These are phyloP conservation scores for Camelina sativa DNA, from an alignment of 345 rosid genomes.

Conservation along the genomic window DNA sequence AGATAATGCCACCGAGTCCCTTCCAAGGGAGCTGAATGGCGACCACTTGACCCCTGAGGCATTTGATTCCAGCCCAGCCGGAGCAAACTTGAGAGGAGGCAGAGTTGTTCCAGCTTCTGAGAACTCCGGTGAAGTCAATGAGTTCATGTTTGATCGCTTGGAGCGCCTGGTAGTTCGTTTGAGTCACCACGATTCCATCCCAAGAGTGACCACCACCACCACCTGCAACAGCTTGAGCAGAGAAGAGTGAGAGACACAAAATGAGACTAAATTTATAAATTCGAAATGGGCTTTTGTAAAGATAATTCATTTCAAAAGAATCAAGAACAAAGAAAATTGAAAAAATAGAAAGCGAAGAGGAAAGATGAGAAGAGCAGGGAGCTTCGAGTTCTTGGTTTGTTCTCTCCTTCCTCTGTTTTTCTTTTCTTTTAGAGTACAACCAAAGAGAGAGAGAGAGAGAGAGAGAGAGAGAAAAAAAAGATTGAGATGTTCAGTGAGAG, in stretches of 20 bases:
- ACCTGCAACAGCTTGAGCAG: slow-evolving; percentile 53
- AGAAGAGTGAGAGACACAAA: slow-evolving; percentile 42
- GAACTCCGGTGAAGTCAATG: slow-evolving; percentile 63
- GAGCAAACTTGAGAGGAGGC: slow-evolving; percentile 69
- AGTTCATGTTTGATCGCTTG: slow-evolving; percentile 72
- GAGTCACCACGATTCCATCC: slow-evolving; percentile 77
- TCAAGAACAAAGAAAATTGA: slow-evolving; percentile 10
- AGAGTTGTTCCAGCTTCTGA: slow-evolving; percentile 76
- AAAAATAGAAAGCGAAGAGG: slow-evolving; percentile 31
- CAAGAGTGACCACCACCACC: slow-evolving; percentile 52
- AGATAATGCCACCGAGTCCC: slow-evolving; percentile 77
- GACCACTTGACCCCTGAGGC: slow-evolving; percentile 78
- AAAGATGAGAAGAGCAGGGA: slow-evolving; percentile 28
- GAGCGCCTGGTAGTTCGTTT: slow-evolving; percentile 69
- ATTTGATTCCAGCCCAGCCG: slow-evolving; percentile 88
- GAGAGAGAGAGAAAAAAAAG: slow-evolving; percentile 36
- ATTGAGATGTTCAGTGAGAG: slow-evolving; percentile 17
- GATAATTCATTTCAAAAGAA: slow-evolving; percentile 36
- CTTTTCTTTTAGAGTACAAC: slow-evolving; percentile 20
- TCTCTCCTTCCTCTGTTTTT: slow-evolving; percentile 30
- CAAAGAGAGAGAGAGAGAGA: slow-evolving; percentile 1
- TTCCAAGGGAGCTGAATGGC: slow-evolving; percentile 94
- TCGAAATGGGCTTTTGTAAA: slow-evolving; percentile 34
- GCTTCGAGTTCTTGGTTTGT: slow-evolving; percentile 32
- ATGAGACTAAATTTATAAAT: slow-evolving; percentile 25